A percentile compares a stretch with the other conserved stretches of the same genome.
phyloP scores from a whole-genome alignment of 257 asterid species.

The Buddleja alternifolia region DNA sequence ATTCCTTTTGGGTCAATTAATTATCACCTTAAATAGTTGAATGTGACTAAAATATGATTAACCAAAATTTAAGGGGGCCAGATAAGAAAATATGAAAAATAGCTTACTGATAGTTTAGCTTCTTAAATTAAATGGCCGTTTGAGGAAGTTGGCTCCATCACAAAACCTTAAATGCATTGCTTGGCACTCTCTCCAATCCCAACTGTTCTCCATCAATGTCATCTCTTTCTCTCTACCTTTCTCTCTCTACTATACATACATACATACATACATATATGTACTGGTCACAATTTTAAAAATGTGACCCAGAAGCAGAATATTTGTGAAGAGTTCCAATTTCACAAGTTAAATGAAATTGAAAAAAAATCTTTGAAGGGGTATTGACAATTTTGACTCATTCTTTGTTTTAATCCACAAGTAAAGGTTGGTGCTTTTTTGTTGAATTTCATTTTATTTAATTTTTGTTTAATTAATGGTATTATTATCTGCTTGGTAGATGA shows the following conservation, averaged over 20 bases:
- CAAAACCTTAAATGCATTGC: conserved; percentile 50
- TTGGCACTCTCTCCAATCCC: conserved; percentile 61
- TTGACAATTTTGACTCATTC: conserved; percentile 38
- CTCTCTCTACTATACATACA: conserved; percentile 20
- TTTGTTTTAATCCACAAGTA: conserved; percentile 45
- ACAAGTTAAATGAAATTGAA: conserved; percentile 28
- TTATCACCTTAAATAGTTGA: too few relatives aligned
- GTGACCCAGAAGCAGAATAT: conserved; percentile 35
- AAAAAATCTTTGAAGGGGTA: conserved; percentile 20
- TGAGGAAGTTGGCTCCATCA: conserved; percentile 57
- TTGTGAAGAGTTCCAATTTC: conserved; percentile 25
- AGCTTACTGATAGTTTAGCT: conserved; percentile 11
- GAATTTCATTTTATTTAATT: background rate
- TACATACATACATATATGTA: background rate
- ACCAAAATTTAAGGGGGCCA: background rate
- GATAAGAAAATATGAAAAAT: background rate
- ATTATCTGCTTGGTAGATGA: conserved; percentile 71
- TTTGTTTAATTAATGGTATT: conserved; percentile 14
- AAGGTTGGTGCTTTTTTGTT: conserved; percentile 43
- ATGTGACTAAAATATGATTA: too few relatives aligned
- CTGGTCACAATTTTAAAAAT: conserved; percentile 30
- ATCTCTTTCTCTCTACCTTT: conserved; percentile 29
- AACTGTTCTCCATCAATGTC: conserved; percentile 62
- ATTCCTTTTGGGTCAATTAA: too few relatives aligned
- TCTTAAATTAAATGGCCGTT: conserved; percentile 58